Conservation (phyloP, 768 basidiomycete species). For the Leccinellum albellum region DNA sequence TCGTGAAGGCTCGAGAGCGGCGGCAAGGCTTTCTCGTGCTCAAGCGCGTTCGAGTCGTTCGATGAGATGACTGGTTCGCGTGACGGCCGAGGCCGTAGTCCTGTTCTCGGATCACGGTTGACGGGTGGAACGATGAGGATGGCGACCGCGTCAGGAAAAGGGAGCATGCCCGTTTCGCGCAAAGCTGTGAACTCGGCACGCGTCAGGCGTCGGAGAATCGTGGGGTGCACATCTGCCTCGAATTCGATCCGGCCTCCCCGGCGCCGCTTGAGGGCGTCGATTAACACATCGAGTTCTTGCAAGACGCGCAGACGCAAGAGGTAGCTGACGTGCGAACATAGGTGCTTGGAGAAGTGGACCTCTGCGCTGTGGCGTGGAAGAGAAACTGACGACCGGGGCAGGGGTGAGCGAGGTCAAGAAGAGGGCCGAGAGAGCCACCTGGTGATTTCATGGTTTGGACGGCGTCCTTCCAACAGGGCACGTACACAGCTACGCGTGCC, state of each 20-base stretch:
- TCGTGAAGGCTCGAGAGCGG: constrained; percentile 25
- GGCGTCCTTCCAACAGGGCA: constrained; percentile 57
- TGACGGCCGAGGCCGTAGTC: constrained; percentile 38
- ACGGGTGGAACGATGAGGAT: constrained; percentile 66
- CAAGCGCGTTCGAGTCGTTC: constrained; percentile 3
- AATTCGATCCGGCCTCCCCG: not conserved
- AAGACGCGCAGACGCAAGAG: constrained; percentile 68
- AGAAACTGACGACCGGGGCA: constrained; percentile 6
- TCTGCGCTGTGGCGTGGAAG: constrained; percentile 29
- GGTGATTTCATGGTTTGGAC: constrained; percentile 36
- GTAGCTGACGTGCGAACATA: constrained; percentile 57
- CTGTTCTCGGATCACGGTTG: constrained; percentile 49
- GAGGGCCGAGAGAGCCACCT: constrained; percentile 28
- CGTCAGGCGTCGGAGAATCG: constrained; percentile 61
- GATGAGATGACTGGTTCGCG: constrained; percentile 34
- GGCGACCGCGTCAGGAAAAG: constrained; percentile 56
- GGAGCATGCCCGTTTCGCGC: constrained; percentile 43
- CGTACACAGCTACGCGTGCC: constrained; percentile 46
- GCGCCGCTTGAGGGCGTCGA: constrained; percentile 20
- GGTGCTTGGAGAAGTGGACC: constrained; percentile 37
- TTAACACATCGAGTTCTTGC: constrained; percentile 68
- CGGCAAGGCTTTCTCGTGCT: constrained; percentile 20
- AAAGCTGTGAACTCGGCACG: constrained; percentile 54
- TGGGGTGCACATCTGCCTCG: constrained; percentile 21
- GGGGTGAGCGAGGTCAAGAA: constrained; percentile 3